Conservation (phyloP, 73 alveolate species). For the Paramecium pentaurelia region DNA sequence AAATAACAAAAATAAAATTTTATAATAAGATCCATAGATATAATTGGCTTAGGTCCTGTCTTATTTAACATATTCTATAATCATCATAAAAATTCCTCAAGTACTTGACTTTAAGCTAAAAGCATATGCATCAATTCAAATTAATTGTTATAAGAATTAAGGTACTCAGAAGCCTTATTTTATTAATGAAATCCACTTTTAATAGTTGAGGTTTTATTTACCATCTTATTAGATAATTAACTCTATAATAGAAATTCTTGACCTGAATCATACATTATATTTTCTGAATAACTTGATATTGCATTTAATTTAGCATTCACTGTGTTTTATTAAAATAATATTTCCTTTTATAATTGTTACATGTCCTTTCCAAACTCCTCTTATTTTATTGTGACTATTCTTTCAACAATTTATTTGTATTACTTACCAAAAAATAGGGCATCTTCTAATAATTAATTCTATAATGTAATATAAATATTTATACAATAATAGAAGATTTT, state of each 20-base stretch:
- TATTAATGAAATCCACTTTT: not conserved
- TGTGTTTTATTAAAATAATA: not conserved
- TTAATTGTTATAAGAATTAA: not conserved
- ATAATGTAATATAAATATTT: not conserved
- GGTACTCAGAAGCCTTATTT: not conserved
- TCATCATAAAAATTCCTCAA: not conserved
- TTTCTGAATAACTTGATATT: not conserved
- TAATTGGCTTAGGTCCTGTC: not conserved
- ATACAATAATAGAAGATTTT: not conserved
- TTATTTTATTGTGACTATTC: not conserved
- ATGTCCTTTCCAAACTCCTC: not conserved
- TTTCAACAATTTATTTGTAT: not conserved
- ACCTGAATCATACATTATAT: not conserved
- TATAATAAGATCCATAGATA: too few relatives aligned
- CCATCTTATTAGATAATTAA: not conserved
- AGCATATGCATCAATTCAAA: conserved; percentile 1
- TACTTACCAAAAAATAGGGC: not conserved
- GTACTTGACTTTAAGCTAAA: not conserved
- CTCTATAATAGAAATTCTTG: not conserved
- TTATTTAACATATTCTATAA: not conserved
- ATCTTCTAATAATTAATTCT: not conserved
- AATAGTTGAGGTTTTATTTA: not conserved
- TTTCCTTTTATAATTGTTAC: not conserved
- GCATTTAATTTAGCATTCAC: not conserved
- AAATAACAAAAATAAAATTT: too few relatives aligned